Conservation (phyloP, 352 stramenopile species). For the Phytophthora lateralis region DNA sequence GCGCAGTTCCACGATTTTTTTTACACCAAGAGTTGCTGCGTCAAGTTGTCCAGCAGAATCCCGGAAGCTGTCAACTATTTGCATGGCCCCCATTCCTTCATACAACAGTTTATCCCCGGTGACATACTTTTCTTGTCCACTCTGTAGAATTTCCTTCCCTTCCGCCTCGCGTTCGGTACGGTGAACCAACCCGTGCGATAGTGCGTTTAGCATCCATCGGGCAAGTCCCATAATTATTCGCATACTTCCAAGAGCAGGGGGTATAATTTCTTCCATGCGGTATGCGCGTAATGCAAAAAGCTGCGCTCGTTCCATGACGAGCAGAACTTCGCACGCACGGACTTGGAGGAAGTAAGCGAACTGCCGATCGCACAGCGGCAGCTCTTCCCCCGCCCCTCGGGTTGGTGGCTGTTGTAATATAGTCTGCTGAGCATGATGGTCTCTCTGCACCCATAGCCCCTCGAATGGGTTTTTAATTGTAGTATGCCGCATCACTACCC, state of each 20-base stretch:
- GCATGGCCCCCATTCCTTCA: conserved; percentile 46
- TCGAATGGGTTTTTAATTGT: conserved; percentile 82
- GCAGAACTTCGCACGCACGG: conserved; percentile 68
- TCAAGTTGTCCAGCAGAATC: conserved; percentile 59
- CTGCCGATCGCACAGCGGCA: conserved; percentile 62
- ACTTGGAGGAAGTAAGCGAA: conserved; percentile 87
- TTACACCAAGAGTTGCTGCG: conserved; percentile 50
- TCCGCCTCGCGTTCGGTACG: conserved; percentile 65
- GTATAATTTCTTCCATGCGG: conserved; percentile 40
- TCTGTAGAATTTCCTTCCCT: conserved; percentile 61
- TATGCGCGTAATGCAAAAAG: conserved; percentile 56
- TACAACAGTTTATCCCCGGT: conserved; percentile 50
- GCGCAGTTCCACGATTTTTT: conserved; percentile 62
- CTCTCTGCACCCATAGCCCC: conserved; percentile 68
- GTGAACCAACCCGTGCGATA: conserved; percentile 74
- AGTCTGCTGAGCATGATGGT: conserved; percentile 18
- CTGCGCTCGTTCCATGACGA: conserved; percentile 66
- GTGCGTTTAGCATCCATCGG: conserved; percentile 71
- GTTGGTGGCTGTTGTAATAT: conserved; percentile 14
- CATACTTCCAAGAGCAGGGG: conserved; percentile 33
- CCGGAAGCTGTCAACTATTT: conserved; percentile 53
- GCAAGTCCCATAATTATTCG: conserved; percentile 64
- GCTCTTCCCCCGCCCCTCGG: conserved; percentile 25
- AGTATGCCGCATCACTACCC: conserved; percentile 66
- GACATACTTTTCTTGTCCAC: conserved; percentile 62